Evolutionary conservation across 75 land plant genomes (phyloP), one percentile per base, ranked within the genome.

Genomic region (Picea glauca): DNA sequence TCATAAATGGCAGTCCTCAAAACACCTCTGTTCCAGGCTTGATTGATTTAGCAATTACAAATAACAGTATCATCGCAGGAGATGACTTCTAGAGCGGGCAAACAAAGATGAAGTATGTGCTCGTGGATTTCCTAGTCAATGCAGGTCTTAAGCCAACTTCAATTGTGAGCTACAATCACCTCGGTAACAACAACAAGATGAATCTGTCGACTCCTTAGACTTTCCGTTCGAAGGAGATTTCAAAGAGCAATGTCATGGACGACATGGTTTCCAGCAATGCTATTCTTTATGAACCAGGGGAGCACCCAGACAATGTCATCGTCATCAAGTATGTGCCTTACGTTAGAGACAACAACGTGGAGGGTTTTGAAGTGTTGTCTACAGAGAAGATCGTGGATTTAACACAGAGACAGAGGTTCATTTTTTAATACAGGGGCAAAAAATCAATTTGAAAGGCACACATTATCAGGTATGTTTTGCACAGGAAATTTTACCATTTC

Each of bases 1-100:
- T 26, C 26, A 26, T 26, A 26, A 26, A 26, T 26, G 26, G 88
- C 65, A 87, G 85, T 74, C 88, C 88, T 30, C 88, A 87, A 63
- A 87, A 87, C 67, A 87, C 88, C 3, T 87, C 83, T 72, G 88
- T 87, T 13, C 88, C 88, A 65, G 88, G 88, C 83, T 96, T 14
- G 80, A 26, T 26, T 26, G 26, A 26, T 26, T 26, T 26, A 26
- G 26, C 26, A 26, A 26, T 26, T 26, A 26, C 80, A 77, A 82
- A 81, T 76, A 91, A 90, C 85, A 83, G 86, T 76, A 82, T 96
- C 70, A 91, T 93, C 61, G 98, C 93, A n/a, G 98, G 98, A 18
- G 98, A 96, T 84, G 98, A 93, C 73, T 96, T 96, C 83, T 91
- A 96, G 90, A 92, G 92, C 81, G 96, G 98, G 65, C 98, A 96